Conservation (phyloP, 768 basidiomycete genomes). For the Lepiota brunneoincarnata region DNA sequence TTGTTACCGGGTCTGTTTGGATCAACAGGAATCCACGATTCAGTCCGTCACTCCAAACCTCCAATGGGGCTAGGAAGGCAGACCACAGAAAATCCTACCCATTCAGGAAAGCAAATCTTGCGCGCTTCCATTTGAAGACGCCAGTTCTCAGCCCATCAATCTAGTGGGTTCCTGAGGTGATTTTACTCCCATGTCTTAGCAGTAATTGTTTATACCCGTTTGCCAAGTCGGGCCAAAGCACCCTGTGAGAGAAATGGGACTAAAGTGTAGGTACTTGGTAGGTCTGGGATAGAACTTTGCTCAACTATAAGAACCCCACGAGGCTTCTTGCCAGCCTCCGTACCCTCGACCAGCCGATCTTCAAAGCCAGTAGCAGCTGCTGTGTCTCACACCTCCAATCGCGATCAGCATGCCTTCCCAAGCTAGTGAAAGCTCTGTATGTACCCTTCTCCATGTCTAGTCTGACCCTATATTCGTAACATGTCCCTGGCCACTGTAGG, state of each 20-base stretch:
- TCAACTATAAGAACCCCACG: constrained; percentile 7
- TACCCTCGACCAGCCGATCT: neutral
- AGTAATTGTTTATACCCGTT: neutral
- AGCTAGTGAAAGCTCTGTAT: neutral
- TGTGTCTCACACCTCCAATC: neutral
- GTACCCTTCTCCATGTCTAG: neutral
- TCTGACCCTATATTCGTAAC: neutral
- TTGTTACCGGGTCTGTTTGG: neutral
- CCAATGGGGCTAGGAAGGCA: neutral
- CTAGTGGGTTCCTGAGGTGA: neutral
- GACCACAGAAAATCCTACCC: constrained; percentile 3
- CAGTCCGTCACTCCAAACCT: neutral
- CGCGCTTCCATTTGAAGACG: neutral
- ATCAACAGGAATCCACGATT: neutral
- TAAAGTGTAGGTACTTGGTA: neutral
- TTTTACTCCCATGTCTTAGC: neutral
- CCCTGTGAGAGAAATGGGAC: constrained; percentile 8
- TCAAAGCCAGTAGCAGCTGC: neutral
- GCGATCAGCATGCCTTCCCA: neutral
- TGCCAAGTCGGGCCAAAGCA: constrained; percentile 2
- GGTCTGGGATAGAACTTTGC: neutral
- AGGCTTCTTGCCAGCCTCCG: constrained; percentile 4
- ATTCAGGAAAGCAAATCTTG: constrained; percentile 5
- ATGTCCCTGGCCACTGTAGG: neutral
- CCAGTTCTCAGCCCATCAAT: neutral